These are phyloP conservation scores for Seiridium unicorne DNA, from an alignment of 2,329 filamentous ascomycete genomes.

Conservation along the genomic window DNA sequence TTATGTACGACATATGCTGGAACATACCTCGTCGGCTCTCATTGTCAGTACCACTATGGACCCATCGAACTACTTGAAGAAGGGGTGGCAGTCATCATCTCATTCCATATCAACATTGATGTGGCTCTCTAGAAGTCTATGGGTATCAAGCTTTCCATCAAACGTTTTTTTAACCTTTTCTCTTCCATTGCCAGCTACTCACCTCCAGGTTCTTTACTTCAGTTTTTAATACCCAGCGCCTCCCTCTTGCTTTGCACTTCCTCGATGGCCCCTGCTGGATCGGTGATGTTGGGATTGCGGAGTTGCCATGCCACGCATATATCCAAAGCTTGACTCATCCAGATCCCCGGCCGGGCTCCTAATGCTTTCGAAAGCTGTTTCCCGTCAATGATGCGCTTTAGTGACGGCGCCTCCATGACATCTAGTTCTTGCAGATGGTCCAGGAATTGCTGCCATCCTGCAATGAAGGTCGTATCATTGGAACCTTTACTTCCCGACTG, in stretches of 20 bases:
- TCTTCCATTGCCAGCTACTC: constrained; percentile 3
- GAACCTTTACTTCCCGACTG: constrained; percentile 26
- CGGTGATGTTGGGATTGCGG: constrained; percentile 66
- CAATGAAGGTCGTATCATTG: constrained; percentile 45
- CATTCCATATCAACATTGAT: not conserved
- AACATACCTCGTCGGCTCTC: no score
- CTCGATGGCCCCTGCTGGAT: constrained; percentile 57
- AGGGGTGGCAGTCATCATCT: not conserved
- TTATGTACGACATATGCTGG: no score
- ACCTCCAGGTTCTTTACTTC: not conserved
- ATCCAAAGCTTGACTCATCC: constrained; percentile 79
- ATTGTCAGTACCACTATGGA: no score
- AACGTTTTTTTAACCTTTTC: not conserved
- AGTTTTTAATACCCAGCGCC: constrained; percentile 47
- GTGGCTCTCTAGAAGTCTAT: constrained; percentile 6
- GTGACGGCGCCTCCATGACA: constrained; percentile 53
- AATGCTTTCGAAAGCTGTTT: constrained; percentile 68
- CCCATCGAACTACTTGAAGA: no score
- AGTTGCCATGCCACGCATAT: constrained; percentile 87
- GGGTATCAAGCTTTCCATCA: constrained; percentile 14
- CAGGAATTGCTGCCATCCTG: constrained; percentile 53
- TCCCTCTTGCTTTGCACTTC: constrained; percentile 51
- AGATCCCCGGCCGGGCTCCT: constrained; percentile 71
- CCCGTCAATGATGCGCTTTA: constrained; percentile 72
- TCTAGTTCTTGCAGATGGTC: constrained; percentile 54